phyloP scores from a whole-genome alignment of 345 rosid genomes.

The Tarenaya hassleriana region DNA sequence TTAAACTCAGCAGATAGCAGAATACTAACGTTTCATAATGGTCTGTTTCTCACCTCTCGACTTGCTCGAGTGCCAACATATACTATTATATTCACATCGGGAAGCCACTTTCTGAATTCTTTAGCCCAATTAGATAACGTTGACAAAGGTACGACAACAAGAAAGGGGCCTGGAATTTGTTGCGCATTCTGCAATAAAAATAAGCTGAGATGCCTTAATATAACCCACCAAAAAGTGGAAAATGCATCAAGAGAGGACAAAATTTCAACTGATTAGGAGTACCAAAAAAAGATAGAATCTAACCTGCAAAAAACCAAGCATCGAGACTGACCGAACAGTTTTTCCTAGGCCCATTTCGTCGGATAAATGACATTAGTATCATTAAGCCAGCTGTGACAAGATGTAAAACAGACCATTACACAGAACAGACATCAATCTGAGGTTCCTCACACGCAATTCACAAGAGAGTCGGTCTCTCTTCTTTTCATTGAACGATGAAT shows the following conservation, averaged over 20 bases:
- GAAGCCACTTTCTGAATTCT: slow-evolving; percentile 98
- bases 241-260: slow-evolving; percentile 10
- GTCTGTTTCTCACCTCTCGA: slow-evolving; percentile 67
- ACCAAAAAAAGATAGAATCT: not conserved
- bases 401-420: slow-evolving; percentile 15
- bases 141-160: slow-evolving; percentile 96
- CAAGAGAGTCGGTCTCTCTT: too few species aligned
- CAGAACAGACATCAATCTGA: slow-evolving; percentile 15
- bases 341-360: slow-evolving; percentile 99
- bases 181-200: slow-evolving; percentile 61
- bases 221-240: slow-evolving; percentile 13
- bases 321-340: slow-evolving; percentile 98
- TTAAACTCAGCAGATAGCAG: too few species aligned
- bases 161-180: slow-evolving; percentile 96
- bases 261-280: slow-evolving; percentile 5
- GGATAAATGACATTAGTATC: slow-evolving; percentile 99
- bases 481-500: too few species aligned
- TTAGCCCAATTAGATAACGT: slow-evolving; percentile 99
- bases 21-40: too few species aligned
- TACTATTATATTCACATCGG: slow-evolving; percentile 80
- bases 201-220: slow-evolving; percentile 12
- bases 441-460: too few species aligned
- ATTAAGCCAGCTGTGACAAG: slow-evolving; percentile 80
- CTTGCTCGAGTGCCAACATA: slow-evolving; percentile 99
- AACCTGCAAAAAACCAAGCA: slow-evolving; percentile 99